Evolutionary conservation across 2,329 filamentous ascomycete genomes (phyloP).

Genomic region (Nemania sp.): DNA sequence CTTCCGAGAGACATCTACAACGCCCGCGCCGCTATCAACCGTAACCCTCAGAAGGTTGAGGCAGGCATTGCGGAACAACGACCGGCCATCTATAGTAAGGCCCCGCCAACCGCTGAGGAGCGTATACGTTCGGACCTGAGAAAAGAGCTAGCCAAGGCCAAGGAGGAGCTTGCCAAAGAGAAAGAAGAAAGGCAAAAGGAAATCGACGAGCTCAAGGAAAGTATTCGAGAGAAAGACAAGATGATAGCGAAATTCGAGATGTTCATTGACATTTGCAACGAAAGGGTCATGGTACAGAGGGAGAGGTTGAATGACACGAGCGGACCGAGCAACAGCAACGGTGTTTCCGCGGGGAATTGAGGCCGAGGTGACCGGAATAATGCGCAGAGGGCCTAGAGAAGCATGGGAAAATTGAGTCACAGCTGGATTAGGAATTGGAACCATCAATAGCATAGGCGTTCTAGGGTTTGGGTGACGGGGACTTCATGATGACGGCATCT

Average conservation of each 20-base stretch:
- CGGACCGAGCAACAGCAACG: conserved; percentile 28
- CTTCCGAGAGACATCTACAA: conserved; percentile 70
- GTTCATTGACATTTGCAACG: conserved; percentile 71
- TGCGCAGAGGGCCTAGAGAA: conserved; percentile 15
- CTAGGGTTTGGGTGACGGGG: conserved; percentile 28
- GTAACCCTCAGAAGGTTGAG: conserved; percentile 65
- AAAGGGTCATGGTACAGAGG: conserved; percentile 65
- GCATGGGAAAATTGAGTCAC: conserved; percentile 21
- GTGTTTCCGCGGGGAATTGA: conserved; percentile 29
- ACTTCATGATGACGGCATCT: conserved; percentile 24
- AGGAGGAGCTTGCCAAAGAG: conserved; percentile 59
- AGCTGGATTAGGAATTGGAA: conserved; percentile 3
- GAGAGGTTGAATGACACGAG: conserved; percentile 51
- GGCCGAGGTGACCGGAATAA: conserved; percentile 3
- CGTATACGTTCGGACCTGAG: conserved; percentile 65
- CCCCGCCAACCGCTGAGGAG: conserved; percentile 64
- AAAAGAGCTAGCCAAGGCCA: conserved; percentile 60
- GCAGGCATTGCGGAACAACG: conserved; percentile 62
- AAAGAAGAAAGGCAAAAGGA: conserved; percentile 61
- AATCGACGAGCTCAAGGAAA: conserved; percentile 59
- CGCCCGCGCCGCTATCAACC: conserved; percentile 66
- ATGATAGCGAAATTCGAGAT: conserved; percentile 67
- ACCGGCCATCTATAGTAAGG: conserved; percentile 68
- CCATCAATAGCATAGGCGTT: conserved; percentile 37
- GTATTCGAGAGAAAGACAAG: conserved; percentile 65